Conservation (phyloP, 441 rosid genomes). For the Breynia disticha region DNA sequence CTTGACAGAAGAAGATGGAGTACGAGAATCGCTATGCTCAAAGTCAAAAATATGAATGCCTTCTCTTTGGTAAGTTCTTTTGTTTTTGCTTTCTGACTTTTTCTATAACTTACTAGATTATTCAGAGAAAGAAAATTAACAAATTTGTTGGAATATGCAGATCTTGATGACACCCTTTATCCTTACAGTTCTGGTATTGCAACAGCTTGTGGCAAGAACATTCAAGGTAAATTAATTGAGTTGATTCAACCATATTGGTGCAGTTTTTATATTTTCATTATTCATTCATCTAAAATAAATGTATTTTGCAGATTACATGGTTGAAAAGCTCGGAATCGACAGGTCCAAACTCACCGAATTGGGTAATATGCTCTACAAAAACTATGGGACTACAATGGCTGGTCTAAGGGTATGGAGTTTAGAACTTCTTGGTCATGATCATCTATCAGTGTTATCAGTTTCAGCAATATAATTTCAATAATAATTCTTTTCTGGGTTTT, state of each 20-base stretch:
- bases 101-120: background rate
- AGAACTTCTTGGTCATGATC: background rate
- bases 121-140: background rate
- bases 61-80: constrained; percentile 72
- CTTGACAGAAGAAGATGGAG: constrained; percentile 42
- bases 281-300: background rate
- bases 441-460: background rate
- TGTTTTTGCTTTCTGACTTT: background rate
- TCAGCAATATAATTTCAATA: constrained; percentile 1
- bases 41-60: constrained; percentile 59
- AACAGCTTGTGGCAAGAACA: constrained; percentile 53
- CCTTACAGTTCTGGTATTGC: constrained; percentile 71
- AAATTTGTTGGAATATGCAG: constrained; percentile 29
- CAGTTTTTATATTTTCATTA: background rate
- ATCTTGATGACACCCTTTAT: constrained; percentile 92
- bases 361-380: constrained; percentile 60
- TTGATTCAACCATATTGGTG: background rate
- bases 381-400: constrained; percentile 97
- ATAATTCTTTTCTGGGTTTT: background rate
- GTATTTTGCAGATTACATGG: constrained; percentile 56
- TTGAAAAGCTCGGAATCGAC: constrained; percentile 62
- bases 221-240: constrained; percentile 39
- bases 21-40: constrained; percentile 39
- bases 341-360: constrained; percentile 44
- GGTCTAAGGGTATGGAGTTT: constrained; percentile 70